These are phyloP conservation scores for Geotrichum carabidarum DNA, from an alignment of 1,139 yeast species.

Conservation along the genomic window DNA sequence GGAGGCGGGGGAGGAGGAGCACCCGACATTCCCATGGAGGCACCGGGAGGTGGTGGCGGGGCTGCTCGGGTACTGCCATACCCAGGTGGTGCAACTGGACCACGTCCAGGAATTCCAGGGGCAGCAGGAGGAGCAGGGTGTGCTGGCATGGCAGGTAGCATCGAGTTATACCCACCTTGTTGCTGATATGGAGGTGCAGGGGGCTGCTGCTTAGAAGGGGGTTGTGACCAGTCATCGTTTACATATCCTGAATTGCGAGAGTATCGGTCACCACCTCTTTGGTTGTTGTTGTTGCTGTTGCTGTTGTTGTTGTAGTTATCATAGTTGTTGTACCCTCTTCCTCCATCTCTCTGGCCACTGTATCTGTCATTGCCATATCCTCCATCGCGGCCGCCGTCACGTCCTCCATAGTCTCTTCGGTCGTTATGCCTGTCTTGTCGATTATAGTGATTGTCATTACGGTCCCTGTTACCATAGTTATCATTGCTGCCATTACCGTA, in stretches of 20 bases:
- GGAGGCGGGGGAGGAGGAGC: constrained; percentile 31
- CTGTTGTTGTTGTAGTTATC: constrained; percentile 15
- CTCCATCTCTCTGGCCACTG: neutral
- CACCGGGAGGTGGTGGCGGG: constrained; percentile 5
- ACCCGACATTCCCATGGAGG: constrained; percentile 12
- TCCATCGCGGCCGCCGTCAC: constrained; percentile 2
- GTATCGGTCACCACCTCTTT: constrained; percentile 13
- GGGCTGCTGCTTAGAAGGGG: constrained; percentile 5
- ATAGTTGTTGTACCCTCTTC: neutral
- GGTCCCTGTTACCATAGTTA: constrained; percentile 7
- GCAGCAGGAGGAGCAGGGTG: constrained; percentile 3
- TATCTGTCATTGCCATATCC: constrained; percentile 4
- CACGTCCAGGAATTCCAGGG: constrained; percentile 25
- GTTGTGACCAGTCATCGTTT: constrained; percentile 12
- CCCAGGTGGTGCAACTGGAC: constrained; percentile 14
- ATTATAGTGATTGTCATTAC: constrained; percentile 5
- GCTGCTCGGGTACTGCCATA: neutral
- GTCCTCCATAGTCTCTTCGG: constrained; percentile 4
- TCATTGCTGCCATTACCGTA: constrained; percentile 6
- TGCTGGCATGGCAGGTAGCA: neutral
- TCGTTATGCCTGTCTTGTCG: constrained; percentile 3
- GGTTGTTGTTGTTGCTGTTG: neutral
- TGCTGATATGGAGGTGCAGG: constrained; percentile 5
- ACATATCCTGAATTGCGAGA: constrained; percentile 19
- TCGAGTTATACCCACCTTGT: constrained; percentile 19